Base-by-base conservation (phyloP, 1,139 yeast species). In the Yamadazyma aaseri region DNA sequence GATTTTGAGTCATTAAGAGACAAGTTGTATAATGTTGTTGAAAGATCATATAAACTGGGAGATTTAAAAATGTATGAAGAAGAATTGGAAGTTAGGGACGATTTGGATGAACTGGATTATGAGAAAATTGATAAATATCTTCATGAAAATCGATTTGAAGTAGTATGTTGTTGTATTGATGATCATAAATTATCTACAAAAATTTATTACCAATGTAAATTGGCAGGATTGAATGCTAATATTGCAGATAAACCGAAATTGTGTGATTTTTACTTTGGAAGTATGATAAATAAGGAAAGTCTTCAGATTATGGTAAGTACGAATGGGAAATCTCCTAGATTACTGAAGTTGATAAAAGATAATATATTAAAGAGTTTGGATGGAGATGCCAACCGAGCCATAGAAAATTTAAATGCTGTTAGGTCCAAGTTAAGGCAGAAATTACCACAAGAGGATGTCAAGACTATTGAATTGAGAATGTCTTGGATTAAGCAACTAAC, bases 251-350 rank as follows among this genome's bases (percentile, higher is more conserved):
- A 84, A 42, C 95, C 95, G 2, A 74, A 76, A 11, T 62, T 80
- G 42, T 86, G 96, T 61, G 96, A 86, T 55, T 86, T 85, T 55
- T 86, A 85, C 60, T 86, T 86, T 56, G 95, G 95, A 1, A 77
- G 90, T 17, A 80, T 83, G 69, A 79, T 79, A 52, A 73, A 85
- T 50, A 77, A 76, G 42, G 95, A 89, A n/a, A 79, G 81, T 17
- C 62, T 86, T 32, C 95, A 85, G 52, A 73, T 86, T 21, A 82
- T 86, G 89, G 82, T 86, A 7, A 79, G 87, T 21, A 85, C 95
- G 14, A 85, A 85, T 52, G 95, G 95, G 6, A 77, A 80, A 47
- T 82, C 90, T 1, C 96, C 96, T 0, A 60, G 95, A 31, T 70
- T 86, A 43, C 83, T 89, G 36, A 71, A 74, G 40, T 56, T 82